Percentiles rank a stretch among this genome's conserved stretches.
phyloP scores from a whole-genome alignment of 192 early-diverging fungal species.

The Lunasporangiospora selenospora region DNA sequence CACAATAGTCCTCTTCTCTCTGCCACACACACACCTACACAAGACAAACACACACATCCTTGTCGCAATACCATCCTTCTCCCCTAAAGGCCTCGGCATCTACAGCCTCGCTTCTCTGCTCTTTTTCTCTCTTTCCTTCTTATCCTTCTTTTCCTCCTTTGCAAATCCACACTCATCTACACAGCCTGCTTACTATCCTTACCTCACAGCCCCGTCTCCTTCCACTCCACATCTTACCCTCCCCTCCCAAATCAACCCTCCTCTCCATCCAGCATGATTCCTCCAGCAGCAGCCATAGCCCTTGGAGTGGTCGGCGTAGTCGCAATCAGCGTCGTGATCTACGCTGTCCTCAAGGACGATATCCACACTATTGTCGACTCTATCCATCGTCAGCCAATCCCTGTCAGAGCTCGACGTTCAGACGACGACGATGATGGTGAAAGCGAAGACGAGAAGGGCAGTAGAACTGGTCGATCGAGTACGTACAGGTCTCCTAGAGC shows the following conservation, averaged over 20 bases:
- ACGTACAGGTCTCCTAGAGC: slow-evolving; percentile 22
- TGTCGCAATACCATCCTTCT: too few species aligned
- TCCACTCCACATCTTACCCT: neutral
- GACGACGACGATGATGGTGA: slow-evolving; percentile 16
- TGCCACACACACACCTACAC: too few species aligned
- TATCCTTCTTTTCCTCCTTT: neutral
- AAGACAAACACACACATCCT: too few species aligned
- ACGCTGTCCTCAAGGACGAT: slow-evolving; percentile 27
- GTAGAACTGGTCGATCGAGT: slow-evolving; percentile 7
- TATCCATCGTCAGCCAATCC: slow-evolving; percentile 18
- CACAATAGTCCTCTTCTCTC: too few species aligned
- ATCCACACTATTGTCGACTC: slow-evolving; percentile 11
- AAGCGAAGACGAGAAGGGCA: neutral
- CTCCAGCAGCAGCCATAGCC: slow-evolving; percentile 25
- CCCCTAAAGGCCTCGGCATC: too few species aligned
- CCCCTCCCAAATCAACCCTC: too few species aligned
- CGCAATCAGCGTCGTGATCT: slow-evolving; percentile 34
- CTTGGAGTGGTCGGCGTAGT: slow-evolving; percentile 33
- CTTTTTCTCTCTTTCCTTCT: neutral
- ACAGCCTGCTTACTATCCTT: neutral
- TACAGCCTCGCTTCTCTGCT: neutral
- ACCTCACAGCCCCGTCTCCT: neutral
- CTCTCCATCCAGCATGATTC: slow-evolving; percentile 35
- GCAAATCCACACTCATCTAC: neutral
- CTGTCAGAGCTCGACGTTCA: neutral